Base-by-base conservation (phyloP, 208 protist genomes). In the Trypanosoma congolense region DNA sequence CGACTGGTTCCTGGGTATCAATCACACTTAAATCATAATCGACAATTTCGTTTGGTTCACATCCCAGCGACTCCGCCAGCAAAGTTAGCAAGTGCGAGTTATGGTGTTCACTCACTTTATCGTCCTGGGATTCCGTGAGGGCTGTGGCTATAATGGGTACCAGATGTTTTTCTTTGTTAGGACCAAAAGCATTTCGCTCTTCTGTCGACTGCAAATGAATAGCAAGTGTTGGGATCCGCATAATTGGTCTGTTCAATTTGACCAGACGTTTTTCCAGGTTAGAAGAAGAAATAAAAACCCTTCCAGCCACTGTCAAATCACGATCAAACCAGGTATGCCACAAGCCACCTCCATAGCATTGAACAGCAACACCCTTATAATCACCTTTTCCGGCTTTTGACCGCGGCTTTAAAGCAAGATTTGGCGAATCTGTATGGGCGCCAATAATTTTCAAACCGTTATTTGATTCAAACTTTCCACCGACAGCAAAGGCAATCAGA, bases 351-450 rank as follows among this genome's bases (percentile, higher is more conserved):
- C 89, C 89, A 51, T 95, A 95, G 57, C 80, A 90, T 57, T 92
- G 83, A 2, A 93, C 84, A 3, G 63, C 78, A 35, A 95, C 75
- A 4, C 77, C 67, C 24, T 82, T 36, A 54, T 89, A 91, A 3
- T 66, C 63, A 1, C 50, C 57, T n/a, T 65, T 74, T 55, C 50
- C 56, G 22, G 57, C 61, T 21, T 51, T 62, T 18, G 80, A 83
- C 14, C 70, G 65, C 8, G 88, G 88, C 56, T 95, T 95, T 40
- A 95, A 49, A 24, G 73, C 30, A 48, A 95, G 84, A 55, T 85
- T 90, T n/a, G 97, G 97, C n/a, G 88, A 97, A 79, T 99, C 97
- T 0, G 96, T 99, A 65, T 99, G 97, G 1, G 96, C 94, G 14
- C 91, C 97, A n/a, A 97, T 74, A 72, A 99, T 96, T 55, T 94